A percentile compares a stretch with the other conserved stretches of the same genome.
phyloP scores from a whole-genome alignment of 306 rosid species.

The Erythrophleum fordii region DNA sequence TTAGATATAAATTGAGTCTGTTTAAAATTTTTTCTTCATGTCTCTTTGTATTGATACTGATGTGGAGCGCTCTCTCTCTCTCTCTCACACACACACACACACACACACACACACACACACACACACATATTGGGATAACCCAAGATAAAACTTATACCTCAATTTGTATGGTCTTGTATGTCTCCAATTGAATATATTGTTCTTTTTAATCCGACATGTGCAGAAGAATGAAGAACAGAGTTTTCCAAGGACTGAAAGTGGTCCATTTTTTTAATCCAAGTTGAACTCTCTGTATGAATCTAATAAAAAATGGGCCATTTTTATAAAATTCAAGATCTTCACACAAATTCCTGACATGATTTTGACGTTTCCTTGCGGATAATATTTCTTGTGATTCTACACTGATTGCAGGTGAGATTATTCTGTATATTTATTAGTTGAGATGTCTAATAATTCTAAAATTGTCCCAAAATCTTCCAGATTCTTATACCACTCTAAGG shows the following conservation, averaged over 20 bases:
- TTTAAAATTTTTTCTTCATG: not conserved
- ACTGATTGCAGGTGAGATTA: not conserved
- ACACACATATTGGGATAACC: too few species aligned
- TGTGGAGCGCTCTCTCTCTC: too few species aligned
- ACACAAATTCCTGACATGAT: not conserved
- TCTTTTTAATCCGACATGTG: not conserved
- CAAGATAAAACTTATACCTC: too few species aligned
- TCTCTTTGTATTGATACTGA: not conserved
- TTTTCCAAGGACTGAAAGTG: not conserved
- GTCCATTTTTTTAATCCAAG: not conserved
- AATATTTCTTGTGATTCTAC: not conserved
- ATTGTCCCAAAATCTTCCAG: too few species aligned
- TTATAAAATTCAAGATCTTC: not conserved
- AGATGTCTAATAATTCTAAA: too few species aligned
- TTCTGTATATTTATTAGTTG: not conserved
- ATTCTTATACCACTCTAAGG: too few species aligned
- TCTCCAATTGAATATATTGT: not conserved
- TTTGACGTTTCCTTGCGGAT: too few species aligned
- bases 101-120: too few species aligned
- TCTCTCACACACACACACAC: too few species aligned
- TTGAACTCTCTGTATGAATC: not conserved
- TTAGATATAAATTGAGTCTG: not conserved
- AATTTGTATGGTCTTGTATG: not conserved
- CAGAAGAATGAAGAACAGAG: not conserved
- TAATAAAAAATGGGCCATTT: too few species aligned